Evolutionary conservation across 192 early-diverging fungal species (phyloP), one percentile per base, ranked within the genome.

Genomic region (Tieghemiomyces parasiticus): DNA sequence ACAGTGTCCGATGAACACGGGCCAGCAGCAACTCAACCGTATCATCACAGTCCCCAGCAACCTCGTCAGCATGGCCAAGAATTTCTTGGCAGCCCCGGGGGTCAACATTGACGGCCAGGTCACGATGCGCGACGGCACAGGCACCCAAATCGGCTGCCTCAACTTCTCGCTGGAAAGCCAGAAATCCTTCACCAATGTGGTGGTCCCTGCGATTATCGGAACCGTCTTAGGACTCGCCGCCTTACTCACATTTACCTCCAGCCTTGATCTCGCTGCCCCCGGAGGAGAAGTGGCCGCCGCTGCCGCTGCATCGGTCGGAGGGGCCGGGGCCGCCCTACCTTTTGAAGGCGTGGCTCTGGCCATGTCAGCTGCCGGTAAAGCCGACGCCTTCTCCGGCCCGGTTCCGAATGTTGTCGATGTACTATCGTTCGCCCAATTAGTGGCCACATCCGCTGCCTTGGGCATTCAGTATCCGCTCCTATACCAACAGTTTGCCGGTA

Each of bases 301-400:
- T 19, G 33, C 22, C 35, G 32, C 33, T 0, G 32, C 52, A 6
- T 30, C 52, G 4, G 22, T 2, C 26, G 26, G 26, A 22, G 38
- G 8, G 38, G 38, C 38, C 38, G 38, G 8, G 38, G 38, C 16
- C 8, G 38, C 47, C 10, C 6, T 58, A 35, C 32, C 32, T 9
- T 19, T 38, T 3, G 13, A 3, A 8, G 26, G 28, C 19, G 33
- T 38, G 33, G 35, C 55, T 4, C 28, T 58, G 13, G 55, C 22
- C 3, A 16, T 58, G 34, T 20, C 55, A 10, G 34, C 55, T n/a
- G 26, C 16, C 10, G 55, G 24, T 13, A 58, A 38, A 30, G 55
- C 55, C 33, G n/a, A 58, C n/a, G 32, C 35, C 4, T 58, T 58
- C 32, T 58, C 55, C 3, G 55, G 55, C 22, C 55, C 32, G 1